Percentiles rank a stretch among this genome's conserved stretches.
Conservation (phyloP, 2,329 filamentous ascomycete species). For the Zopfia rhizophila region DNA sequence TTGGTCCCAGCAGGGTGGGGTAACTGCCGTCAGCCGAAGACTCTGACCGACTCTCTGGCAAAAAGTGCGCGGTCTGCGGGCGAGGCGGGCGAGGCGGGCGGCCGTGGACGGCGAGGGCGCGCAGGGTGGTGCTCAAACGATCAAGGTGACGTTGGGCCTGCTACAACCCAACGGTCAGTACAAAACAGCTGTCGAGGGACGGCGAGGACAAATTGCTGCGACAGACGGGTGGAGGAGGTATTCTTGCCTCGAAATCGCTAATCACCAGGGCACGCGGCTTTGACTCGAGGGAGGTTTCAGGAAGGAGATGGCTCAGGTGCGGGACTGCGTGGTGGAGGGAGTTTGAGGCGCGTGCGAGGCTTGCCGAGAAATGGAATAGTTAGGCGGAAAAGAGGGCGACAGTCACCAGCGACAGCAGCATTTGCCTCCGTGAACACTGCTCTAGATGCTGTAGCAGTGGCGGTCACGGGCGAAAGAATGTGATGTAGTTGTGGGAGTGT, state of each 20-base stretch:
- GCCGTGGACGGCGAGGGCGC: constrained; percentile 18
- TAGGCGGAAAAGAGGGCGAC: constrained; percentile 19
- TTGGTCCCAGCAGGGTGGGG: constrained; percentile 39
- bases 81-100: constrained; percentile 3
- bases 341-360: constrained; percentile 41
- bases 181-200: too few relatives aligned
- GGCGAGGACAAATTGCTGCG: too few relatives aligned
- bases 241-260: constrained; percentile 3
- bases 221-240: not conserved
- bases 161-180: not conserved
- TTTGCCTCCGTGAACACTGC: constrained; percentile 14
- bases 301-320: constrained; percentile 32
- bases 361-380: constrained; percentile 37
- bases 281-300: constrained; percentile 13
- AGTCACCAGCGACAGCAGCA: constrained; percentile 12
- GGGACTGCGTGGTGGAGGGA: constrained; percentile 26
- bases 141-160: constrained; percentile 13
- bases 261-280: constrained; percentile 8
- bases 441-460: constrained; percentile 12
- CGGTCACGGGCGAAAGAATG: not conserved
- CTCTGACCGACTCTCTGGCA: constrained; percentile 35
- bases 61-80: constrained; percentile 9
- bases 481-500: constrained; percentile 14
- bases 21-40: constrained; percentile 44
- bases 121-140: constrained; percentile 6